Evolutionary conservation across 1,284 basidiomycete genomes (phyloP).

Genomic region (Trametes sp.): DNA sequence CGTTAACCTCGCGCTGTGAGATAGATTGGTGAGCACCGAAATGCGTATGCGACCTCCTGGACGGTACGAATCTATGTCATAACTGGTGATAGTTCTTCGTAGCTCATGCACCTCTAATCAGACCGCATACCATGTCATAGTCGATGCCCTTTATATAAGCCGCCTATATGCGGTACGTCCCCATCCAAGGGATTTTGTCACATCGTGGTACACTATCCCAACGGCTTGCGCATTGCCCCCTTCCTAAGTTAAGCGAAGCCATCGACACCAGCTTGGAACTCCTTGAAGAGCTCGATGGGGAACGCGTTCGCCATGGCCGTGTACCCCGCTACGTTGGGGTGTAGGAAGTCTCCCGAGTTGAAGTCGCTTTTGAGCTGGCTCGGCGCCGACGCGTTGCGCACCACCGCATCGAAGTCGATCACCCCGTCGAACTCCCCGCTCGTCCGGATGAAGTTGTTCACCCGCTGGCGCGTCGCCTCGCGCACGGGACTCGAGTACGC

Average conservation of each 20-base stretch:
- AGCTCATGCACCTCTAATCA: too few relatives aligned
- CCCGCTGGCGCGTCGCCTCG: constrained; percentile 50
- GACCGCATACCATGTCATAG: neutral
- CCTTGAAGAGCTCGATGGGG: constrained; percentile 48
- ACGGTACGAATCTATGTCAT: too few relatives aligned
- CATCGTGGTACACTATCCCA: neutral
- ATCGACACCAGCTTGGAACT: constrained; percentile 37
- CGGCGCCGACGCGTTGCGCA: constrained; percentile 48
- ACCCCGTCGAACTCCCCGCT: constrained; percentile 55
- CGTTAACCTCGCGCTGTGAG: too few relatives aligned
- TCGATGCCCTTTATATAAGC: neutral
- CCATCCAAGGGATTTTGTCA: neutral
- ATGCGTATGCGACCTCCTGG: too few relatives aligned
- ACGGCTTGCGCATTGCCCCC: neutral
- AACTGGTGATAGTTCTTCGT: too few relatives aligned
- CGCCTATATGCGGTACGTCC: neutral
- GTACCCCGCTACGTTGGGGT: constrained; percentile 56
- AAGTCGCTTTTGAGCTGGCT: constrained; percentile 47
- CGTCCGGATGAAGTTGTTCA: constrained; percentile 53
- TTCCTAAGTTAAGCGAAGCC: constrained; percentile 23
- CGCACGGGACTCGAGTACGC: constrained; percentile 48
- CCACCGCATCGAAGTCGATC: constrained; percentile 54
- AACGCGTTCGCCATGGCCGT: constrained; percentile 51
- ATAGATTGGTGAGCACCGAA: too few relatives aligned
- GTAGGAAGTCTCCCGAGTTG: constrained; percentile 56